Evolutionary conservation across 1,139 yeast genomes (phyloP).

Genomic region (Blastobotrys serpentis): DNA sequence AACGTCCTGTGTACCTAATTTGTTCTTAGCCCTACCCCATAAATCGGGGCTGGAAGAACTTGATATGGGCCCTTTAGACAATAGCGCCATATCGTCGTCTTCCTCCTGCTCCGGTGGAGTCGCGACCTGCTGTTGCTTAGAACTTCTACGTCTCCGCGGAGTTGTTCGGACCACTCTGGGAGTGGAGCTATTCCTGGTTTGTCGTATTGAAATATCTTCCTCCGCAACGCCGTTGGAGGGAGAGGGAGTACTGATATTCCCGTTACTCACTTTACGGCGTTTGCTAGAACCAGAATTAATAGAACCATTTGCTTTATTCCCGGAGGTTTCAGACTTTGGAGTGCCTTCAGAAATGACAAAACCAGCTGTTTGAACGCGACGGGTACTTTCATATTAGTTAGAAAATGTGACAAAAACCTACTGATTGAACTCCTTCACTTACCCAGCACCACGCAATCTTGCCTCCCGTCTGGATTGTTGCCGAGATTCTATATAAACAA

Average conservation of each 20-base stretch:
- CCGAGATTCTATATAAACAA: conserved; percentile 21
- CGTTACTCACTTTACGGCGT: conserved; percentile 2
- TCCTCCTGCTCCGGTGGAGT: not conserved
- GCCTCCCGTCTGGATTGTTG: conserved; percentile 25
- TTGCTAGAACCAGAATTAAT: conserved; percentile 1
- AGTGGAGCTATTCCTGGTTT: not conserved
- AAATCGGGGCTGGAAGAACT: no score
- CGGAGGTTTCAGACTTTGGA: not conserved
- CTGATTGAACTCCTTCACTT: conserved; percentile 10
- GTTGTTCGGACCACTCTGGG: not conserved
- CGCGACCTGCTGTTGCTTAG: not conserved
- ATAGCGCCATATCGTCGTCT: conserved; percentile 1
- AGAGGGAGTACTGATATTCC: no score
- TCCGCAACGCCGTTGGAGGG: no score
- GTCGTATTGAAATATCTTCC: not conserved
- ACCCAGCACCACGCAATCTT: conserved; percentile 32
- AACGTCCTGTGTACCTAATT: not conserved
- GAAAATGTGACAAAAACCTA: not conserved
- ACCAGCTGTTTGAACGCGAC: conserved; percentile 17
- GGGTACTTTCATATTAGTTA: conserved; percentile 16
- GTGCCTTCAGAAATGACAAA: conserved; percentile 16
- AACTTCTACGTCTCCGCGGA: not conserved
- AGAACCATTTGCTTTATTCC: not conserved
- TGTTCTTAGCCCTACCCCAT: no score
- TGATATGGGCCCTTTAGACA: no score